Evolutionary conservation across 805 yeast genomes (phyloP), one percentile per base, ranked within the genome.

Genomic region (Metschnikowia similis): DNA sequence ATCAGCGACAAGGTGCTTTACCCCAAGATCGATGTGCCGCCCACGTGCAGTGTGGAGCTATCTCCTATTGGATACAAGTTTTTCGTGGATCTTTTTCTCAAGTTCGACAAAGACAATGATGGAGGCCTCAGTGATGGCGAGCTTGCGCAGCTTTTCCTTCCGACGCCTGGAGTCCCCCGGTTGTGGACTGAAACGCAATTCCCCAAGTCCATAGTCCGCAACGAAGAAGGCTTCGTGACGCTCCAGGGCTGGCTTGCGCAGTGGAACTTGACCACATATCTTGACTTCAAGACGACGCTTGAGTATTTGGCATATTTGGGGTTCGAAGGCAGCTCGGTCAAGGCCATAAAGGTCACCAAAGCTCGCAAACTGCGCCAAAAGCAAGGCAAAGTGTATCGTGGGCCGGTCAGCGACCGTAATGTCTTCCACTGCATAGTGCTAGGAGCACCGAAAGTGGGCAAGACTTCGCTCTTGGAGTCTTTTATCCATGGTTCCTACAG

Each of bases 241-340:
- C 67, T 94, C 28, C 99, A 95, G 69, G 99, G 99, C 2, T 94
- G 99, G 99, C 70, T 94, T 35, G 99, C 99, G 0, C 98, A 92
- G 61, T 94, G 99, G 99, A 85, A 92, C 58, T 87, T 94, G 87
- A 89, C 97, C 0, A 92, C 98, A 0, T 90, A 82, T 57, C 70
- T 94, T 30, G 96, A 91, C 59, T 82, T 87, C 62, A 82, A 79
- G 57, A 85, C 89, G 0, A 90, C 98, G 0, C 75, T 94, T 45
- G 95, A 89, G 45, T 94, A 92, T 60, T 69, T 94, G 53, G 96
- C 95, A 0, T 89, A 88, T 69, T 76, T 94, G 49, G 99, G 99
- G 0, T 92, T 86, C 62, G 96, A 88, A 53, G 70, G 69, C 55
- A 56, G 61, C 49, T 59, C 66, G 47, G 56, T 39, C 50, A 63